Evolutionary conservation across 2,329 filamentous ascomycete species (phyloP), one percentile per base, ranked within the genome.

Genomic region (Ophiobolus disseminans): DNA sequence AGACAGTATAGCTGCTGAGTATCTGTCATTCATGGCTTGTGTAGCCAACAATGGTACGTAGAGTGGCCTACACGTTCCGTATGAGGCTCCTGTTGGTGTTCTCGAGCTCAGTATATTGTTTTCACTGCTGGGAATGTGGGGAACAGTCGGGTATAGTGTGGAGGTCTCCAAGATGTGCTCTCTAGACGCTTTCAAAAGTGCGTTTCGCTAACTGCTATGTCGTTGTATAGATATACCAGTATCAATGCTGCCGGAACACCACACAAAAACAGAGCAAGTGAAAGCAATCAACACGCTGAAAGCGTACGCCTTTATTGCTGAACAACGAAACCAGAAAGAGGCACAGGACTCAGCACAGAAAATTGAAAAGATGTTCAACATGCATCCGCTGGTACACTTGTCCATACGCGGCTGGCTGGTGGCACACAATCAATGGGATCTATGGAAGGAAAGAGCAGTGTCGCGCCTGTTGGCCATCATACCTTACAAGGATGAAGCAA

Each of bases 321-420:
- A 58, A 19, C 40, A 49, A 40, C 5, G 14, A 6, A 9, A 21
- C 4, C 20, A 21, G 9, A 11, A 5, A 6, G 22, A n/a, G n/a
- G 21, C 8, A 13, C n/a, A n/a, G 13, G 22, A 32, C 13, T 22
- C 32, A 45, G 40, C 35, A 26, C 21, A 35, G 5, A 21, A 40
- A 28, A 8, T 17, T 14, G 10, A 28, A 19, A 42, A 47, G 21
- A 37, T 21, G 20, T 70, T 49, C 35, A 62, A 70, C 28, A 47
- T 73, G n/a, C 68, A 74, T 55, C 53, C 60, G n/a, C 62, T 75
- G 4, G 72, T 75, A 7, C 66, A 71, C 39, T 42, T 74, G 10
- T 66, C 70, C 7, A 70, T 59, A 21, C 52, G 65, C 21, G 64
- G 55, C 28, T 75, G 72, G 72, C 40, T 75, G 3, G 52, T 40